Evolutionary conservation across 495 filamentous ascomycete genomes (phyloP).

Genomic region (Cercophora scortea): DNA sequence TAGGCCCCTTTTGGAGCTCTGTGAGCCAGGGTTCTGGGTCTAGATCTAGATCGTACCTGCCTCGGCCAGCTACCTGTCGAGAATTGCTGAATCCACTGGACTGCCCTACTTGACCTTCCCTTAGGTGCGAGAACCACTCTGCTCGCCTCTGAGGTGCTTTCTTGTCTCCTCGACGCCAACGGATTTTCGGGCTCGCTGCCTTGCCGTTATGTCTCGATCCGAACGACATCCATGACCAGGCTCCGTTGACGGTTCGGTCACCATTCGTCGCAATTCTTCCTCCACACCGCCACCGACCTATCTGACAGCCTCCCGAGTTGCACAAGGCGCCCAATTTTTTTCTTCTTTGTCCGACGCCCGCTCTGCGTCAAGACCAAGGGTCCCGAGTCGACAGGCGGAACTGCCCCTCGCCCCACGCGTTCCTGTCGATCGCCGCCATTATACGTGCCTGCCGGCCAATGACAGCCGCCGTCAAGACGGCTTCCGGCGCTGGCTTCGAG

Average conservation of each 20-base stretch:
- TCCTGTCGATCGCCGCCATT: slow-evolving; percentile 22
- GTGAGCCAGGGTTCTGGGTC: too few relatives aligned
- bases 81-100: too few relatives aligned
- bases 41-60: too few relatives aligned
- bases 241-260: neutral
- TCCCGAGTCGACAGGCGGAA: slow-evolving; percentile 1
- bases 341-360: too few relatives aligned
- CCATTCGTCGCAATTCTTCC: neutral
- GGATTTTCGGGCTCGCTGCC: neutral
- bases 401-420: slow-evolving; percentile 11
- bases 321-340: too few relatives aligned
- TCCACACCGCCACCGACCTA: neutral
- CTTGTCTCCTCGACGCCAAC: neutral
- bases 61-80: too few relatives aligned
- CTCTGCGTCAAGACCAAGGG: neutral
- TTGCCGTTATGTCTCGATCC: neutral
- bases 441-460: slow-evolving; percentile 17
- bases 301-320: too few relatives aligned
- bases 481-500: slow-evolving; percentile 1
- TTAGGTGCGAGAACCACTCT: too few relatives aligned
- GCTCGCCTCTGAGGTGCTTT: neutral
- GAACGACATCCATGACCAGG: neutral
- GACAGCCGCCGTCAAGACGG: slow-evolving; percentile 1
- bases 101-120: too few relatives aligned
- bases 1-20: too few relatives aligned